Evolutionary conservation across 495 filamentous ascomycete genomes (phyloP).

Genomic region (Clohesyomyces aquaticus): DNA sequence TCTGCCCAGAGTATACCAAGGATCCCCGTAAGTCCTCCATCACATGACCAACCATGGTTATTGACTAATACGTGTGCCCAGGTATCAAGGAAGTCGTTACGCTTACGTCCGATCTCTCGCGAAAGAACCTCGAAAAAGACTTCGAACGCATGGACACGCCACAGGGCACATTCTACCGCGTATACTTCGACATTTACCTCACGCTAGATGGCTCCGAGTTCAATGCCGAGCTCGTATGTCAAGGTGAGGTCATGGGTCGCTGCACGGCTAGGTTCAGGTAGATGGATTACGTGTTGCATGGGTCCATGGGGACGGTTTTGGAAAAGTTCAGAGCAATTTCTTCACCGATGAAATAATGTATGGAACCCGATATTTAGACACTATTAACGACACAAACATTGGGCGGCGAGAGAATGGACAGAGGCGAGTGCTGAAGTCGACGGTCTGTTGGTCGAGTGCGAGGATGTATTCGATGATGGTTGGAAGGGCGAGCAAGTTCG

Average conservation of each 20-base stretch:
- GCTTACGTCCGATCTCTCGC: slow-evolving; percentile 91
- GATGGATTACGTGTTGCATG: too few relatives aligned
- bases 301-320: not conserved
- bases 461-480: not conserved
- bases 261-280: slow-evolving; percentile 83
- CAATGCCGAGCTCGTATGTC: slow-evolving; percentile 96
- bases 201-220: slow-evolving; percentile 97
- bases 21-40: slow-evolving; percentile 87
- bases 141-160: slow-evolving; percentile 99
- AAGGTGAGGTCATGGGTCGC: slow-evolving; percentile 97
- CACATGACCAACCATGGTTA: not conserved
- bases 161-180: slow-evolving; percentile 96
- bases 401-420: too few relatives aligned
- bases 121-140: slow-evolving; percentile 98
- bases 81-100: slow-evolving; percentile 99
- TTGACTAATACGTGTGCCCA: slow-evolving; percentile 46
- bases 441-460: not conserved
- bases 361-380: not conserved
- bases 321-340: not conserved
- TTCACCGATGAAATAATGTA: not conserved
- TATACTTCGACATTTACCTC: slow-evolving; percentile 83
- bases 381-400: not conserved
- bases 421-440: not conserved
- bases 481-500: not conserved
- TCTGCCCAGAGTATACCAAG: slow-evolving; percentile 98